Evolutionary conservation across 2,329 filamentous ascomycete genomes (phyloP).

Genomic region (Zarea fungicola): DNA sequence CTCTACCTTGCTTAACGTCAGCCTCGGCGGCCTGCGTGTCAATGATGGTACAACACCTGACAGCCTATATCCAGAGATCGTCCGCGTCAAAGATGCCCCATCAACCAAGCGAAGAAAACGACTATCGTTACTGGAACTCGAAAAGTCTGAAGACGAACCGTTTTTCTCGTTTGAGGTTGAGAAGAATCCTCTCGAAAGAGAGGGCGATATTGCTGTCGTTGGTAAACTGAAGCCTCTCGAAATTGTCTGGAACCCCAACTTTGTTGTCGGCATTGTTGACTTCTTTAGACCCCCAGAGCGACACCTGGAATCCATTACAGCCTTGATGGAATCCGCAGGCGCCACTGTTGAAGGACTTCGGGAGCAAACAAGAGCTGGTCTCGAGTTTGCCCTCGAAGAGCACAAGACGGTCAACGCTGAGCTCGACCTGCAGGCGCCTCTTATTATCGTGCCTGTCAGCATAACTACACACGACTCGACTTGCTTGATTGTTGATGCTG

Average conservation of each 20-base stretch:
- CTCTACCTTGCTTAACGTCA: conserved; percentile 81
- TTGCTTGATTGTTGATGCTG: conserved; percentile 91
- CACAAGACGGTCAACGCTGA: conserved; percentile 98
- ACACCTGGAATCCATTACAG: conserved; percentile 97
- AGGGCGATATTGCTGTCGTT: conserved; percentile 84
- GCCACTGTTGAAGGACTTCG: conserved; percentile 92
- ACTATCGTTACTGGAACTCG: conserved; percentile 50
- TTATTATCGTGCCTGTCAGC: conserved; percentile 94
- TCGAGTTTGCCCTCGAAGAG: conserved; percentile 94
- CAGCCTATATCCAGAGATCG: conserved; percentile 89
- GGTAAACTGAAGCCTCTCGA: conserved; percentile 93
- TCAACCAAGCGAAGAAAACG: conserved; percentile 40
- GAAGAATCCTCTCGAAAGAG: conserved; percentile 88
- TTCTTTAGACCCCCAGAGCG: conserved; percentile 96
- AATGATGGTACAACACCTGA: conserved; percentile 94
- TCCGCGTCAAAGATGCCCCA: conserved; percentile 86
- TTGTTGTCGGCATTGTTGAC: conserved; percentile 82
- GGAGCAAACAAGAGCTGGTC: conserved; percentile 89
- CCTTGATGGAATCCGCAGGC: conserved; percentile 90
- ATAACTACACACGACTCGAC: conserved; percentile 76
- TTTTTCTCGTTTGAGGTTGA: conserved; percentile 93
- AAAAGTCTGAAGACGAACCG: conserved; percentile 55
- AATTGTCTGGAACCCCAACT: conserved; percentile 94
- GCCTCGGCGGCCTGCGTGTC: conserved; percentile 85
- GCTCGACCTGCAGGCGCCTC: conserved; percentile 86